Conservation (phyloP, 2,329 filamentous ascomycete genomes). For the Aspergillus oerlinghausenensis region DNA sequence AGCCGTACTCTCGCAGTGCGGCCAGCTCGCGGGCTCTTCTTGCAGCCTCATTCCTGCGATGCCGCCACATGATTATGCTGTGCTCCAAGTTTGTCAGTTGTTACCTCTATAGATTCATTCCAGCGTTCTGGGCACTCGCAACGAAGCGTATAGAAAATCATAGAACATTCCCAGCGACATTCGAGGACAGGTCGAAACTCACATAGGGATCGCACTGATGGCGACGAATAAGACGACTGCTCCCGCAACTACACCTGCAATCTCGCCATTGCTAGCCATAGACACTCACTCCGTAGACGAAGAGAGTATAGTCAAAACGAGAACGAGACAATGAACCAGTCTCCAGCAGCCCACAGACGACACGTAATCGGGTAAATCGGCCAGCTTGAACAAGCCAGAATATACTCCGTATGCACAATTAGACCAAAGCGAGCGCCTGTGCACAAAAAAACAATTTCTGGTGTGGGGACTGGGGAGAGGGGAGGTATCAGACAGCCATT, state of each 20-base stretch:
- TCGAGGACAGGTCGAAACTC: constrained; percentile 10
- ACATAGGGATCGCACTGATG: constrained; percentile 29
- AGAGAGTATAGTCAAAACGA: neutral
- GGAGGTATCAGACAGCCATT: neutral
- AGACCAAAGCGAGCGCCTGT: neutral
- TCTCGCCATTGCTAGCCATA: constrained; percentile 21
- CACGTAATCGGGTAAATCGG: constrained; percentile 14
- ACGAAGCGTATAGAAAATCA: constrained; percentile 8
- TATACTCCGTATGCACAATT: neutral
- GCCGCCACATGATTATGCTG: constrained; percentile 23
- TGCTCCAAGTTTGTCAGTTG: neutral
- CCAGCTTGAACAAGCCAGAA: constrained; percentile 2
- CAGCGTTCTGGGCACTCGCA: neutral
- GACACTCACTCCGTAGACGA: constrained; percentile 2
- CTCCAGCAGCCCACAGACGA: neutral
- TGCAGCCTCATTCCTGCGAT: constrained; percentile 15
- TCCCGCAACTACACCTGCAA: constrained; percentile 28
- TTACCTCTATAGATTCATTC: neutral
- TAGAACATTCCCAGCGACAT: constrained; percentile 12
- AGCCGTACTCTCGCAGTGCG: constrained; percentile 5
- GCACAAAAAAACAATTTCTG: neutral
- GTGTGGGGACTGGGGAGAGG: neutral
- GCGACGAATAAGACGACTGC: constrained; percentile 24
- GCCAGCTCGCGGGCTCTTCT: constrained; percentile 11
- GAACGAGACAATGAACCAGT: neutral